Evolutionary conservation across 768 basidiomycete genomes (phyloP).

Genomic region (Glaciozyma martinii): DNA sequence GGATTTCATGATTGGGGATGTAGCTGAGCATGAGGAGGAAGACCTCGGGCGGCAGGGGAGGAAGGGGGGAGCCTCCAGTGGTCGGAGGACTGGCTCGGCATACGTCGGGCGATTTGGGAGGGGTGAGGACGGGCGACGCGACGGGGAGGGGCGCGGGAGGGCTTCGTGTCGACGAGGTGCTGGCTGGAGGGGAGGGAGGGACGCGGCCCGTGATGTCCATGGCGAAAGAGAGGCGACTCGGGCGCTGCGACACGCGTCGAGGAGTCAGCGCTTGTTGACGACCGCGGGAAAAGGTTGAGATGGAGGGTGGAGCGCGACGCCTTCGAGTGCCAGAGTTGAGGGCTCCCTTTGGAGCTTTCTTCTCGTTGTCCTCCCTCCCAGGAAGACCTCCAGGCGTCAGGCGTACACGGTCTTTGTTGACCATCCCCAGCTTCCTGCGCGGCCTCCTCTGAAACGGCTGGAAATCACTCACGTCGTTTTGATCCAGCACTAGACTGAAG

Average conservation of each 20-base stretch:
- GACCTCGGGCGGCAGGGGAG: conserved; percentile 20
- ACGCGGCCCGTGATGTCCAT: background rate
- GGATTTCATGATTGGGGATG: background rate
- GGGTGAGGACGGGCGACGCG: conserved; percentile 3
- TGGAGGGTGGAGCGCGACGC: too few relatives aligned
- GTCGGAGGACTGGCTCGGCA: background rate
- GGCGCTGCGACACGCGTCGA: background rate
- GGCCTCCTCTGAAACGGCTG: too few relatives aligned
- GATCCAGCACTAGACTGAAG: too few relatives aligned
- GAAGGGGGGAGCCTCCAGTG: background rate
- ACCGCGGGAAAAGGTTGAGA: too few relatives aligned
- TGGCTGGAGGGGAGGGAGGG: conserved; percentile 15
- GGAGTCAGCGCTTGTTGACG: background rate
- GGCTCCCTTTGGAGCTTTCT: too few relatives aligned
- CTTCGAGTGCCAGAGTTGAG: too few relatives aligned
- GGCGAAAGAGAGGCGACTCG: background rate
- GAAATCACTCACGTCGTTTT: too few relatives aligned
- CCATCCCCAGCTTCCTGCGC: too few relatives aligned
- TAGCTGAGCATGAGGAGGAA: conserved; percentile 15
- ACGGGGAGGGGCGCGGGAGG: background rate
- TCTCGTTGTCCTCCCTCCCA: too few relatives aligned
- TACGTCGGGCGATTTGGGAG: conserved; percentile 10
- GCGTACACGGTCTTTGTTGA: too few relatives aligned
- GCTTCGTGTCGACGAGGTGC: conserved; percentile 7
- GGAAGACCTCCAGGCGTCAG: too few relatives aligned